A percentile compares a stretch with the other conserved stretches of the same genome.
Conservation (phyloP, 106 monocot genomes). For the Triglochin maritima region DNA sequence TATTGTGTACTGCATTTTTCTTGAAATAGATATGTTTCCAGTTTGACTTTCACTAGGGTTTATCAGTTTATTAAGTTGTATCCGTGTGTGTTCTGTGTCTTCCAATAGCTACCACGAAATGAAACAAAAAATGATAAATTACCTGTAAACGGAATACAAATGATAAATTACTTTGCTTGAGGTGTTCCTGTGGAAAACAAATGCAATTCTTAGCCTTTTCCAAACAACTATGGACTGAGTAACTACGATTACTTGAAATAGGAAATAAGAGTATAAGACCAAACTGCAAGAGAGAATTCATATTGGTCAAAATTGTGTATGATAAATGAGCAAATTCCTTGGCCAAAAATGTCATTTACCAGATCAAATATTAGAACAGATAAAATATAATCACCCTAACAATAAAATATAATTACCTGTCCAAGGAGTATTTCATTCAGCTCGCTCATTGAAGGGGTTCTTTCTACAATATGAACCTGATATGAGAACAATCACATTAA, state of each 20-base stretch:
- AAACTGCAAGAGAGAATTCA: too few relatives aligned
- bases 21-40: too few relatives aligned
- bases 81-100: not conserved
- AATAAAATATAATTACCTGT: conserved; percentile 38
- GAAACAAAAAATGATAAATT: conserved; percentile 1
- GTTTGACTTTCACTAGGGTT: too few relatives aligned
- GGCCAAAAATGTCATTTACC: too few relatives aligned
- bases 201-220: not conserved
- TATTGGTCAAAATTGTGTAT: too few relatives aligned
- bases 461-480: conserved; percentile 90
- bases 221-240: not conserved
- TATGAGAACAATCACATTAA: not conserved
- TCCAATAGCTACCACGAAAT: not conserved
- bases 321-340: too few relatives aligned
- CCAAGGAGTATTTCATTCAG: conserved; percentile 97
- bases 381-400: too few relatives aligned
- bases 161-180: conserved; percentile 84
- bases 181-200: conserved; percentile 59
- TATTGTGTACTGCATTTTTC: too few relatives aligned
- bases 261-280: too few relatives aligned
- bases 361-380: too few relatives aligned
- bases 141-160: conserved; percentile 99
- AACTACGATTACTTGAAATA: too few relatives aligned
- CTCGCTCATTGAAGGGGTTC: conserved; percentile 95
- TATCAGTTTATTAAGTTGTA: too few relatives aligned